Evolutionary conservation across 83 land plant genomes (phyloP).

Genomic region (Thuja plicata): DNA sequence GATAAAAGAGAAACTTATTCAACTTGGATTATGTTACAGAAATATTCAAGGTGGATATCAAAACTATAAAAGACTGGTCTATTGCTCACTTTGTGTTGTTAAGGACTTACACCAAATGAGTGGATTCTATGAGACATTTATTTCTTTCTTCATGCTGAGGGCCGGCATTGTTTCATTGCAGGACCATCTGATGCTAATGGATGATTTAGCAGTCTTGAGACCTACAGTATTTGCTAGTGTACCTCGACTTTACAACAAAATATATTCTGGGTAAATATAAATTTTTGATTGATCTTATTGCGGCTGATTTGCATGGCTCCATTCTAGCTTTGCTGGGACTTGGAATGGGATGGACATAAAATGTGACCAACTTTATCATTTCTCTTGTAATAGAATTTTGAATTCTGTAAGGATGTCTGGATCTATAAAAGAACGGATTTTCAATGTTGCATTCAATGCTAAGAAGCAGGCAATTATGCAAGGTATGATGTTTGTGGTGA

Average conservation of each 20-base stretch:
- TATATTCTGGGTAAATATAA: constrained; percentile 75
- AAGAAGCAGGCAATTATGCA: constrained; percentile 83
- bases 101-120: background rate
- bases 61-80: background rate
- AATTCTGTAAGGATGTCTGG: constrained; percentile 90
- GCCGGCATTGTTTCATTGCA: constrained; percentile 15
- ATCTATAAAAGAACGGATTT: constrained; percentile 69
- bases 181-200: constrained; percentile 95
- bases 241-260: constrained; percentile 90
- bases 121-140: background rate
- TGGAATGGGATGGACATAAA: background rate
- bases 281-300: background rate
- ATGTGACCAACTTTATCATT: background rate
- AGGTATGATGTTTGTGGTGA: constrained; percentile 44
- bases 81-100: background rate
- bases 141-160: background rate
- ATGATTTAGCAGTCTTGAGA: constrained; percentile 76
- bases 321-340: background rate
- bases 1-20: too few relatives aligned
- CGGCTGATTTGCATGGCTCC: constrained; percentile 1
- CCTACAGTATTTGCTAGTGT: constrained; percentile 95
- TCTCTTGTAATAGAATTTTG: constrained; percentile 22
- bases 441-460: constrained; percentile 91
- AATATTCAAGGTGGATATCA: background rate
- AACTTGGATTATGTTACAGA: background rate